Conservation (phyloP, 2,329 filamentous ascomycete genomes). For the Aspergillus tubingensis region DNA sequence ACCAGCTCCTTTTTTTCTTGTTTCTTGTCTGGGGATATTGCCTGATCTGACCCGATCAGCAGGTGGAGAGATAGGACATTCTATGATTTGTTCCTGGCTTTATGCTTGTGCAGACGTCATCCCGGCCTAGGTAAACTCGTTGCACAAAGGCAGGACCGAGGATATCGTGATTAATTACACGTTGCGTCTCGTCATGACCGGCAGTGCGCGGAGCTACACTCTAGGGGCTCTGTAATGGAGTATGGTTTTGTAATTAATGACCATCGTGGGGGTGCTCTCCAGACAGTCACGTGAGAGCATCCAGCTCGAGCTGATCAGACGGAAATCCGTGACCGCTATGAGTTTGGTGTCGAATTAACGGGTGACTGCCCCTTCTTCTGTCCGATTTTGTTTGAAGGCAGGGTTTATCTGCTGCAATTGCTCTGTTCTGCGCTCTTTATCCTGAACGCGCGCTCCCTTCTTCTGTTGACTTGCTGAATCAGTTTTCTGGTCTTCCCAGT, state of each 20-base stretch:
- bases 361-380: conserved; percentile 5
- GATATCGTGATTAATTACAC: conserved; percentile 9
- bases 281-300: conserved; percentile 17
- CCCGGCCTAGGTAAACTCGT: conserved; percentile 5
- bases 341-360: conserved; percentile 6
- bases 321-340: conserved; percentile 8
- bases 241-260: not conserved
- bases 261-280: not conserved
- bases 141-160: conserved; percentile 8
- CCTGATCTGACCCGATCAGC: conserved; percentile 17
- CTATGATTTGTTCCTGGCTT: conserved; percentile 3
- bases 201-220: not conserved
- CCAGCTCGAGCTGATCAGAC: conserved; percentile 14
- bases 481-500: conserved; percentile 1
- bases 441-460: conserved; percentile 1
- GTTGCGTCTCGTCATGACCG: not conserved
- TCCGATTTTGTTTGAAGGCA: conserved; percentile 6
- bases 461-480: not conserved
- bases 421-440: conserved; percentile 2
- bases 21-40: conserved; percentile 4
- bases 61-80: conserved; percentile 19
- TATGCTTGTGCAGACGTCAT: conserved; percentile 15
- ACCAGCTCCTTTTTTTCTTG: not conserved
- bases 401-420: conserved; percentile 1
- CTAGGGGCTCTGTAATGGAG: not conserved